phyloP scores from a whole-genome alignment of 352 stramenopile genomes.

The Phytophthora cryptogea region DNA sequence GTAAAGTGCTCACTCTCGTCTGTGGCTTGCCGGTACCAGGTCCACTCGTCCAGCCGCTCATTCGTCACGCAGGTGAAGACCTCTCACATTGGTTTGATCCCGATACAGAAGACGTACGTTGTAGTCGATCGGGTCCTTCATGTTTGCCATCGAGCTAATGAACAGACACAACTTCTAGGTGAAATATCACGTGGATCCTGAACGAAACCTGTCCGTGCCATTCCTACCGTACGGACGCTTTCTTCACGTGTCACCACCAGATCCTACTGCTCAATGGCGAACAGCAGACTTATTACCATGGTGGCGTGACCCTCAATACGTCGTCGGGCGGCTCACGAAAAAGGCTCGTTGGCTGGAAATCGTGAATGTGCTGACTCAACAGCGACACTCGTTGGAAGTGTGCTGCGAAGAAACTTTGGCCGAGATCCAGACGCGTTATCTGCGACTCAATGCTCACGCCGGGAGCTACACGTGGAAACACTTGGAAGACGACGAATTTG shows the following conservation, averaged over 20 bases:
- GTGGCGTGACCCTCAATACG: slow-evolving; percentile 83
- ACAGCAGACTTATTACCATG: slow-evolving; percentile 82
- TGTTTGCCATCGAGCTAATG: background rate
- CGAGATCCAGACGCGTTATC: slow-evolving; percentile 89
- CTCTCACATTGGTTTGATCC: slow-evolving; percentile 93
- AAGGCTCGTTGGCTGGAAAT: slow-evolving; percentile 81
- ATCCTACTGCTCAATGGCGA: slow-evolving; percentile 76
- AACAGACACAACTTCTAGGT: slow-evolving; percentile 41
- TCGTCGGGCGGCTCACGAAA: slow-evolving; percentile 74
- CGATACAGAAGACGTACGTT: slow-evolving; percentile 63
- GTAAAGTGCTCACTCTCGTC: slow-evolving; percentile 1
- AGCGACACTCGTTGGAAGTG: slow-evolving; percentile 81
- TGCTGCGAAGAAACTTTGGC: slow-evolving; percentile 88
- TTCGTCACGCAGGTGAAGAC: slow-evolving; percentile 86
- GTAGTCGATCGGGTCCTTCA: background rate
- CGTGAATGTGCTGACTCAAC: slow-evolving; percentile 92
- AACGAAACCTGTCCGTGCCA: slow-evolving; percentile 73
- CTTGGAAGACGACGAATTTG: slow-evolving; percentile 85
- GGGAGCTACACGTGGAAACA: slow-evolving; percentile 94
- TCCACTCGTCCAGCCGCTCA: slow-evolving; percentile 76
- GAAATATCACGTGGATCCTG: slow-evolving; percentile 78
- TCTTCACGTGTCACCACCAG: slow-evolving; percentile 83
- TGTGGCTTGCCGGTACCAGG: slow-evolving; percentile 32
- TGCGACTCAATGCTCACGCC: slow-evolving; percentile 87
- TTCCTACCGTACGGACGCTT: slow-evolving; percentile 89